Conservation (phyloP, 1,139 yeast species). For the Scheffersomyces segobiensis region DNA sequence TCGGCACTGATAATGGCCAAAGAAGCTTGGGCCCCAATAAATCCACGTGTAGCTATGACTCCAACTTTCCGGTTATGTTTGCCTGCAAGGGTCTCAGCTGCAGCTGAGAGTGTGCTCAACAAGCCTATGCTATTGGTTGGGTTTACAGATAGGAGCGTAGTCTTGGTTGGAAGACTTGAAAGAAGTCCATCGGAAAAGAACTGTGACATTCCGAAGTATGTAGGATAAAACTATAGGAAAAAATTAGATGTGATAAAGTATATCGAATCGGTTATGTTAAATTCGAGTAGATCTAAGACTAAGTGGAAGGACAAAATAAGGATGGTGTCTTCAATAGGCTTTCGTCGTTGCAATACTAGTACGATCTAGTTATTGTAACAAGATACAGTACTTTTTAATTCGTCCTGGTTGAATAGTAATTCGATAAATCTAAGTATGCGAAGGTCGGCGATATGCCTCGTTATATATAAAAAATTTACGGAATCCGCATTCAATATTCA, state of each 20-base stretch:
- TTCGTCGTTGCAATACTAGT: not conserved
- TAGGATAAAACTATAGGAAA: not conserved
- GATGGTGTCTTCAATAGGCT: not conserved
- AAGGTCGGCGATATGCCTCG: not conserved
- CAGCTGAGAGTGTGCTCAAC: constrained; percentile 15
- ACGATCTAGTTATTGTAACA: not conserved
- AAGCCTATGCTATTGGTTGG: constrained; percentile 23
- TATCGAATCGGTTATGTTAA: not conserved
- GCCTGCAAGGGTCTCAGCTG: constrained; percentile 19
- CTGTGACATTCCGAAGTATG: not conserved
- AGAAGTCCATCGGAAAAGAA: not conserved
- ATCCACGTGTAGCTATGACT: constrained; percentile 15
- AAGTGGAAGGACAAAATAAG: not conserved
- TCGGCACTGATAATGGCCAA: constrained; percentile 32
- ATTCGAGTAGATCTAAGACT: not conserved
- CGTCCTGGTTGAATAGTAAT: not conserved
- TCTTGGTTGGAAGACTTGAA: not conserved
- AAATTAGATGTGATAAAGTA: not conserved
- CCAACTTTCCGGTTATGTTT: not conserved
- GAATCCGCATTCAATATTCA: not conserved
- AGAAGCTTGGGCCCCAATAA: constrained; percentile 37
- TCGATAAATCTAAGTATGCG: not conserved
- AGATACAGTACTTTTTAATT: too few relatives aligned
- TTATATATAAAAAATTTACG: not conserved
- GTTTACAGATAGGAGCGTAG: constrained; percentile 6